Conservation (phyloP, 2,329 filamentous ascomycete genomes). For the Ceratocystis lukuohia region DNA sequence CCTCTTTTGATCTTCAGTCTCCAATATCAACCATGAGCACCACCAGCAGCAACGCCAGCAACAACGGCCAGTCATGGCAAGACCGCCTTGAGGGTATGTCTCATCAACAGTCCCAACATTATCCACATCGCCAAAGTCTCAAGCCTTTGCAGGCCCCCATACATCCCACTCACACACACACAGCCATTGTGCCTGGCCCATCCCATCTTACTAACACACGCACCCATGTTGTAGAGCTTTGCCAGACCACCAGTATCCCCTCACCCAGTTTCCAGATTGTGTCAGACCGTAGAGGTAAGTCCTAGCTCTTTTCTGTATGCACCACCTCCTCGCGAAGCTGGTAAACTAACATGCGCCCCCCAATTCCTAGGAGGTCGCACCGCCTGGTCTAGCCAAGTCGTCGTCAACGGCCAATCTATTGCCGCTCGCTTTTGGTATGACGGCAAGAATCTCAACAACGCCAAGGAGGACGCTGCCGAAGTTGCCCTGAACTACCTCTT, state of each 20-base stretch:
- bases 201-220: conserved; percentile 6
- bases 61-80: conserved; percentile 34
- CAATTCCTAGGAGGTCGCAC: conserved; percentile 59
- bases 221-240: conserved; percentile 36
- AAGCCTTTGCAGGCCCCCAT: too few relatives aligned
- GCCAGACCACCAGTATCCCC: conserved; percentile 38
- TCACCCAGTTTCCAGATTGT: conserved; percentile 55
- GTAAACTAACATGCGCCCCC: conserved; percentile 11
- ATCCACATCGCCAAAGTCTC: too few relatives aligned
- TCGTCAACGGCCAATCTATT: conserved; percentile 51
- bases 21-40: conserved; percentile 19
- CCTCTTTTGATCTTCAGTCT: neutral
- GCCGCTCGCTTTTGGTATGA: conserved; percentile 85
- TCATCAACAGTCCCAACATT: neutral
- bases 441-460: conserved; percentile 74
- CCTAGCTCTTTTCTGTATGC: conserved; percentile 16
- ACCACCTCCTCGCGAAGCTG: neutral
- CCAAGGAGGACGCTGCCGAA: conserved; percentile 83
- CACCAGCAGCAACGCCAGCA: conserved; percentile 21
- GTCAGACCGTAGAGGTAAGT: conserved; percentile 59
- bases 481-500: conserved; percentile 50
- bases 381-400: conserved; percentile 75
- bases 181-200: too few relatives aligned
- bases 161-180: too few relatives aligned
- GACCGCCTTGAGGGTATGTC: conserved; percentile 41